Evolutionary conservation across 495 filamentous ascomycete species (phyloP), one percentile per base, ranked within the genome.

Genomic region (Staphylotrichum longicolle): DNA sequence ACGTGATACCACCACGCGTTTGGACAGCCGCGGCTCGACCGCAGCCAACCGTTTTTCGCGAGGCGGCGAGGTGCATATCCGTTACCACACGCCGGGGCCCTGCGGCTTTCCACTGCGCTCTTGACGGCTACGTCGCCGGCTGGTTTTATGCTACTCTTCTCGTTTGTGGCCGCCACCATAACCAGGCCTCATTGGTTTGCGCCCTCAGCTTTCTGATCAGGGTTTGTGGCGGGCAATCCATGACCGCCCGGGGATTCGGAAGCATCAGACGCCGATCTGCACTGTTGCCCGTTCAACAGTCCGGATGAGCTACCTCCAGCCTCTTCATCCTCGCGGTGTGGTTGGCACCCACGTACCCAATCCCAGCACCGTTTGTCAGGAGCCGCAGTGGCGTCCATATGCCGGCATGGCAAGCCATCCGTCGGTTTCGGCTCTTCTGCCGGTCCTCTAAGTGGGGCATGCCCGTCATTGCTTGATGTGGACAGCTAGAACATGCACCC

Each of bases 31-130:
- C 63, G 66, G 70, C 61, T 68, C 60, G 68, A 48, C 65, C 67
- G 65, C 56, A 63, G 57, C 61, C 67, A 71, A 58, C 69, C 65
- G 70, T 64, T 66, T 27, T 37, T 66, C 65, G 67, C 60, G 60
- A 62, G 34, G 62, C 70, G 70, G 70, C 37, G 64, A 66, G 20
- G 14, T 62, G 70, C 70, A 72, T 64, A 50, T 63, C 65, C 65
- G 69, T 52, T 63, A 61, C 63, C 70, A 65, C 64, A 70, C 60
- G 30, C 54, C 54, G 45, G 45, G 11, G 40, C 54, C 57, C 50
- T 58, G 35, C 47, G 15, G 30, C 39, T 60, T 59, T 32, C 47
- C 46, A 57, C 37, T 34, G 48, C 32, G 3, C 60, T 55, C 7
- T 14, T 45, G 15, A 41, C 53, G 35, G 58, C 50, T 57, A 7